Base-by-base conservation (phyloP, 805 yeast species). In the Suhomyces pyralidae region DNA sequence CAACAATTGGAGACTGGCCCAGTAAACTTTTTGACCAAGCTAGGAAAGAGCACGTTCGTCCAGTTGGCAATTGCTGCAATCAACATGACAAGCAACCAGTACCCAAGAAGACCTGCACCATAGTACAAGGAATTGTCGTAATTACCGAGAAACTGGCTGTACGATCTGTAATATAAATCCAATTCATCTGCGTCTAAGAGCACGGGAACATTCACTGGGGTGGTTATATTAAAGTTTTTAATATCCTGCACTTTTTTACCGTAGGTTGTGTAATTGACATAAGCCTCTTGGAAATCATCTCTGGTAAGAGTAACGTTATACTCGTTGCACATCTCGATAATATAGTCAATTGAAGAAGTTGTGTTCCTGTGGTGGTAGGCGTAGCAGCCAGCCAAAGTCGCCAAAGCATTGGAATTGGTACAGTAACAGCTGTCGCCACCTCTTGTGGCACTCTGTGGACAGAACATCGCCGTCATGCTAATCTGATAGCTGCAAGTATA, bases 381-480 rank as follows among this genome's bases (percentile, higher is more conserved):
- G 24, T 60, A 57, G 50, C 77, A 73, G 15, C 69, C 71, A 26
- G 66, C 61, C 48, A 68, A 51, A 3, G 73, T 61, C 19, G 75
- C 72, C 52, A 67, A 55, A 6, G 67, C 67, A 36, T 64, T 55
- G 22, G 57, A 46, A 48, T 67, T 62, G 8, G 44, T 48, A 55
- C 76, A 71, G 25, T 54, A 42, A 50, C 74, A 70, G 7, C 26
- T 30, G 14, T 19, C 17, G 4, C 28, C 36, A 24, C 40, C 19
- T 15, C 32, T 22, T 12, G 12, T 28, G 22, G n/a, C 28, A 15
- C 10, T 40, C 12, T 24, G 49, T 17, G 40, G 44, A 43, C 58
- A 53, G 38, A 42, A 60, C 2, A 48, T 34, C 2, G 58, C 59
- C 6, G 54, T 40, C 8, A 28, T 5, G 5, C 25, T 10, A 14